Base-by-base conservation (phyloP, 805 yeast species). In the Wickerhamiella dianesei region DNA sequence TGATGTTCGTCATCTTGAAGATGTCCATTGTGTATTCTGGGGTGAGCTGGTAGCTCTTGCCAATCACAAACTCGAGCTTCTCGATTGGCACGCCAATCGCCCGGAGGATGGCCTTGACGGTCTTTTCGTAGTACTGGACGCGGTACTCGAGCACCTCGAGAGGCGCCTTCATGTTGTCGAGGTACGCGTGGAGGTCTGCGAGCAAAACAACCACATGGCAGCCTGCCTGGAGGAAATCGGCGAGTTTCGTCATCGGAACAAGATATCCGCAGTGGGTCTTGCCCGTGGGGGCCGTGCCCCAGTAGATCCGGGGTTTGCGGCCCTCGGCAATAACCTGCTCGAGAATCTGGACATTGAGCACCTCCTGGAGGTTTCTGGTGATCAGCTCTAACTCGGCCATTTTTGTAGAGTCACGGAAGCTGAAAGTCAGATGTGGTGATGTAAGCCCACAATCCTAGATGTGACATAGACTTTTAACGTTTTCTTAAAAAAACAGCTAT, bases 221-320 rank as follows among this genome's bases (percentile, higher is more conserved):
- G 12, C 97, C 98, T 16, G 99, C 98, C 59, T 79, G 81, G 64
- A 92, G 74, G 64, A 89, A 86, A 64, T 92, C 88, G 1, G 97
- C 97, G 56, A 92, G 68, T 65, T 92, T 89, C 51, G 94, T 82
- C 97, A 92, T 89, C 45, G 97, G 92, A 36, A 92, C 98, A 61
- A 92, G 86, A 74, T 92, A 92, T 45, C 97, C 99, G 70, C 96
- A 88, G 68, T 92, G 99, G 41, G 97, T 96, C 67, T 77, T 84
- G 45, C 99, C 99, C 3, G 99, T 92, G 50, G 99, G 97, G 5
- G 99, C 99, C 18, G 97, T 88, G 56, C 99, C 99, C 97, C 96
- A 92, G 77, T 92, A 92, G 60, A 92, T 68, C 59, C 78, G 82
- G 55, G 94, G 66, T 13, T 92, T 84, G 58, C 94, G 78, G 58